Evolutionary conservation across 371 early-diverging fungal species (phyloP), one percentile per base, ranked within the genome.

Genomic region (Smittium culicis): DNA sequence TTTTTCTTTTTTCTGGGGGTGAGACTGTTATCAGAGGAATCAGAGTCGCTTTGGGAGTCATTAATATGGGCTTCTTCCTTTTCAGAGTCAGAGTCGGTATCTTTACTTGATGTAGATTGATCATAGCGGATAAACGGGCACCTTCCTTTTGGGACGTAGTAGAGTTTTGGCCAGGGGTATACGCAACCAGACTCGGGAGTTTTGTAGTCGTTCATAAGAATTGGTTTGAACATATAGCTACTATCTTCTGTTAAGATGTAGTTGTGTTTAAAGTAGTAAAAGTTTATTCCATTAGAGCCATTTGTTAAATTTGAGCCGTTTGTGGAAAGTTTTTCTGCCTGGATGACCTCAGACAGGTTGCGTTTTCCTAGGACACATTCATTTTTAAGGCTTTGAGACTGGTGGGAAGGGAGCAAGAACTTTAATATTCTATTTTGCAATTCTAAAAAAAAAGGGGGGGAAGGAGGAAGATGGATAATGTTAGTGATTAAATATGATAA

Each of bases 121-220:
- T 77, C 77, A 68, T 77, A 76, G 71, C 70, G 74, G n/a, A 77
- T 71, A 77, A 77, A 77, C 28, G 77, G 77, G 24, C 77, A 77
- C 28, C 77, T 67, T 20, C 77, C 77, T 1, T 68, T 66, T 16
- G 77, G 77, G 16, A 77, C 77, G 71, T 76, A 76, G 59, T 77
- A 77, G 54, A 77, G 69, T 69, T 77, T 77, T 65, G 77, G 77
- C 77, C 77, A 77, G 55, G 77, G 77, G 31, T 75, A 71, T 64
- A 73, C 74, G 54, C 64, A 63, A 32, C 77, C 77, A 11, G 62
- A 63, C 65, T 77, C 71, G 24, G 77, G 73, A 60, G 71, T 71
- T n/a, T 69, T 71, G 54, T 66, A 77, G 61, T 77, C 77, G 68
- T 73, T 73, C 27, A 77, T 31, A 3, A 77, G 72, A 1, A 74